Evolutionary conservation across 305 asterid genomes (phyloP).

Genomic region (Solanum hybrid): DNA sequence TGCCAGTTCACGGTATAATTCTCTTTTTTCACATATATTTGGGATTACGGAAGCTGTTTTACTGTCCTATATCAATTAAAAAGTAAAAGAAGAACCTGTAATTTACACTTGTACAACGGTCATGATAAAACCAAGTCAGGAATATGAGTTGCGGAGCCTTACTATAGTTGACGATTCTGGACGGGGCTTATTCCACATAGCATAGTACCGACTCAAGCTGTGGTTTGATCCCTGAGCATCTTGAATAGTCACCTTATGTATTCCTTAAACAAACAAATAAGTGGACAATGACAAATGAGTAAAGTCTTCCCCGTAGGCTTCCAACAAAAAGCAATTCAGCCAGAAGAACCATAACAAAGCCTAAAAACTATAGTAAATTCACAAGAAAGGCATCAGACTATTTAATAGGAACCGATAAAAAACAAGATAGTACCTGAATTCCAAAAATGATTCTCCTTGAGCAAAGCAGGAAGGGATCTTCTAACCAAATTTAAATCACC

Average conservation of each 20-base stretch:
- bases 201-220: constrained; percentile 61
- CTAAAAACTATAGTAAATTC: not conserved
- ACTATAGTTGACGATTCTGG: constrained; percentile 81
- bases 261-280: constrained; percentile 29
- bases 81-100: not conserved
- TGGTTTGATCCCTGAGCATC: constrained; percentile 54
- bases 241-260: constrained; percentile 62
- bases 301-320: not conserved
- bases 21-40: constrained; percentile 31
- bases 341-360: not conserved
- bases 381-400: not conserved
- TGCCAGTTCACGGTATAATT: constrained; percentile 66
- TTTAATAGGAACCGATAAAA: not conserved
- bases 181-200: constrained; percentile 84
- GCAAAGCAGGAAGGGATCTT: constrained; percentile 61
- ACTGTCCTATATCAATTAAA: constrained; percentile 39
- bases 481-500: constrained; percentile 37
- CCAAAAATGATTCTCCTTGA: constrained; percentile 74
- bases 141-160: constrained; percentile 12
- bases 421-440: constrained; percentile 47
- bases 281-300: not conserved
- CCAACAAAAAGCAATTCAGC: not conserved
- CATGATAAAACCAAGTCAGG: not conserved
- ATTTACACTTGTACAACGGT: not conserved
- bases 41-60: constrained; percentile 64